Evolutionary conservation across 2,329 filamentous ascomycete genomes (phyloP), one percentile per base, ranked within the genome.

Genomic region (Aspergillus aculeatinus): DNA sequence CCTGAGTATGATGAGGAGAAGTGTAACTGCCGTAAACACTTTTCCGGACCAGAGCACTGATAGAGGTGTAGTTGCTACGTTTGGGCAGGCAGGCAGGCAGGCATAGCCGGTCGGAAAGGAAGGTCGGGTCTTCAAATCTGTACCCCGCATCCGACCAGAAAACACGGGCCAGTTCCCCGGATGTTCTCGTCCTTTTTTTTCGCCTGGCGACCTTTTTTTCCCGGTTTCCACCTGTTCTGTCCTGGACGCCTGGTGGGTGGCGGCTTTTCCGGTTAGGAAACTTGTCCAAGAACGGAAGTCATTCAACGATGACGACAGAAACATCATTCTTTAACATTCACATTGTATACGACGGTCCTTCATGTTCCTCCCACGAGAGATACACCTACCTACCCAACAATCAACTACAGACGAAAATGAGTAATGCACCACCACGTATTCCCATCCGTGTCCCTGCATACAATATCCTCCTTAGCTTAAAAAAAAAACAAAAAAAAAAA

Each of bases 111-210:
- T 53, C 23, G 27, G 51, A 14, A 27, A 47, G 14, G 21, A 5
- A 21, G 21, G 14, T 11, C 55, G 42, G 33, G 44, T 47, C 33
- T 35, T 29, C 33, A 16, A 44, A 50, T 51, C 54, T 67, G 57
- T 68, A 64, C 66, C 66, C 66, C 66, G 65, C 66, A 68, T 68
- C 66, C 65, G 65, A 55, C 61, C 63, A 65, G 65, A 51, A 63
- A 65, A 68, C 66, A 59, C 61, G 66, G 66, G 63, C 62, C 59
- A 44, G 9, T 64, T 63, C 60, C 64, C 66, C 60, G 51, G 61
- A 61, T 48, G 42, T 55, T 55, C 53, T 55, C 52, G 52, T 52
- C 27, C 27, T 29, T 29, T 10, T 27, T 27, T 9, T 6, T 29
- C 27, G 27, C 52, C 35, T 35, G 33, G 33, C 33, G 14, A 35